A percentile compares a stretch with the other conserved stretches of the same genome.
phyloP scores from a whole-genome alignment of 257 asterid genomes.

The Linaria vulgaris region DNA sequence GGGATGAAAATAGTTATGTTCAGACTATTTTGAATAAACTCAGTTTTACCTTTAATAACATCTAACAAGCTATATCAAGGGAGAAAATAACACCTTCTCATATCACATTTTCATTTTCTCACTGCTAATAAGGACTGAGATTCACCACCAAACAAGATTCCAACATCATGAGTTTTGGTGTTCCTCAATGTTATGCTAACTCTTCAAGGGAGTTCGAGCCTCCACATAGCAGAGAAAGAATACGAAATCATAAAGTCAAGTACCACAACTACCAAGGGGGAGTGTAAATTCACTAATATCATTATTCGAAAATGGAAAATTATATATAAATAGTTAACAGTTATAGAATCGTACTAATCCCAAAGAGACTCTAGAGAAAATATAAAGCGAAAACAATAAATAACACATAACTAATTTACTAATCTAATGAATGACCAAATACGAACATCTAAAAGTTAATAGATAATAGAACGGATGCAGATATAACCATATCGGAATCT shows the following conservation, averaged over 20 bases:
- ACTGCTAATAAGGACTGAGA: neutral
- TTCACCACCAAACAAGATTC: neutral
- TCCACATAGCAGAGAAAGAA: neutral
- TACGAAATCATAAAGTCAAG: neutral
- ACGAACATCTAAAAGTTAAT: no score
- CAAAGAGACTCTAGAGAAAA: constrained; percentile 2
- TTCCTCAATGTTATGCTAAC: neutral
- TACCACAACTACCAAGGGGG: no score
- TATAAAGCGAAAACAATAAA: neutral
- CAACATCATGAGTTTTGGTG: neutral
- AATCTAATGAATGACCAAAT: no score
- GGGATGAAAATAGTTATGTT: neutral
- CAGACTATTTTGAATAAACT: neutral
- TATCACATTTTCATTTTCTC: neutral
- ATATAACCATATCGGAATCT: no score
- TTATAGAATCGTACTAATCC: neutral
- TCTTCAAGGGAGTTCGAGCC: neutral
- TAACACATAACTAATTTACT: no score
- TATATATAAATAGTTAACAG: neutral
- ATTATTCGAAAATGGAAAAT: neutral
- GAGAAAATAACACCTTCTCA: no score
- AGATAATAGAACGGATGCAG: no score
- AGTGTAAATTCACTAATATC: no score
- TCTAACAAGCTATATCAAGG: neutral
- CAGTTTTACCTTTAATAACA: neutral